Percentiles rank a stretch among this genome's conserved stretches.
Conservation (phyloP, 2,329 filamentous ascomycete genomes). For the Paracoccidioides brasiliensis region DNA sequence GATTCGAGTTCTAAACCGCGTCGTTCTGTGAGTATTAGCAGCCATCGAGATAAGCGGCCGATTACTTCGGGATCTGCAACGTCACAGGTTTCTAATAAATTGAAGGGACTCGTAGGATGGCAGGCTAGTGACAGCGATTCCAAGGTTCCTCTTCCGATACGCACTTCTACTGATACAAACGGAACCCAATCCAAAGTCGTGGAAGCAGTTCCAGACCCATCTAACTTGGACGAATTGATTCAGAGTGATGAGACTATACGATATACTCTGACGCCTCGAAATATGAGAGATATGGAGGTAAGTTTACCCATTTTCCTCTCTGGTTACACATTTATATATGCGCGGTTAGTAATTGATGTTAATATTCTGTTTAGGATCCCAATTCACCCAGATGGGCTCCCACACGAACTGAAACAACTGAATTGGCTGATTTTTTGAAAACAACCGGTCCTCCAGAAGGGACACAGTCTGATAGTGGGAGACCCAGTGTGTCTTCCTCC, state of each 20-base stretch:
- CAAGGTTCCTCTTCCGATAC: conserved; percentile 17
- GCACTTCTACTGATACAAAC: conserved; percentile 26
- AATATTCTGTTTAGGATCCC: conserved; percentile 16
- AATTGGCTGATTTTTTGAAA: conserved; percentile 27
- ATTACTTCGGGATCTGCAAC: conserved; percentile 28
- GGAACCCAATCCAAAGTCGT: conserved; percentile 9
- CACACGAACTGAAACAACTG: conserved; percentile 23
- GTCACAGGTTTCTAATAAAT: conserved; percentile 28
- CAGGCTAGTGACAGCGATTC: conserved; percentile 16
- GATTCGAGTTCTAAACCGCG: conserved; percentile 19
- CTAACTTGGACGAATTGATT: conserved; percentile 66
- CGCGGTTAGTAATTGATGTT: background rate
- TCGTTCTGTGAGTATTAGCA: conserved; percentile 29
- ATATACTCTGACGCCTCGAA: conserved; percentile 68
- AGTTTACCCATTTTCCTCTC: conserved; percentile 19
- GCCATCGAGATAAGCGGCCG: conserved; percentile 26
- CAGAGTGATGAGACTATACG: conserved; percentile 71
- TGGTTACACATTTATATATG: background rate
- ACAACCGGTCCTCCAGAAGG: conserved; percentile 23
- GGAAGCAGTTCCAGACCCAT: conserved; percentile 34
- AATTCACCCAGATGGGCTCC: conserved; percentile 22
- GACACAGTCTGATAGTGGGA: conserved; percentile 11
- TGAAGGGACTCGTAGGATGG: conserved; percentile 31
- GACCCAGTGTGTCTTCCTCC: conserved; percentile 9
- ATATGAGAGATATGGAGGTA: conserved; percentile 64